Conservation (phyloP, 345 rosid species). For the Camelina hispida region DNA sequence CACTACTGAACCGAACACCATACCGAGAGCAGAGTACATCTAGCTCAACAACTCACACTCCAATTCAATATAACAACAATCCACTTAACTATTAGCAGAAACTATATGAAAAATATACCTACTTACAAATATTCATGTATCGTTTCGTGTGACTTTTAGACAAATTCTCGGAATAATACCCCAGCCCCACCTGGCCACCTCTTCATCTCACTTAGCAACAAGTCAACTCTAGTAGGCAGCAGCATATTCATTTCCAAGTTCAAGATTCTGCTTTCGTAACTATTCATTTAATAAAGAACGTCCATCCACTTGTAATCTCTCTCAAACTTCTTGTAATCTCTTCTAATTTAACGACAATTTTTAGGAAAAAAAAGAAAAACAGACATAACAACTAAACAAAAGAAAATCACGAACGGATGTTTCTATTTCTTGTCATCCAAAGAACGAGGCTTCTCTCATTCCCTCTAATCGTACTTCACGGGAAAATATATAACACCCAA, state of each 20-base stretch:
- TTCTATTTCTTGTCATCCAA: conserved; percentile 24
- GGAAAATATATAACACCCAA: conserved; percentile 6
- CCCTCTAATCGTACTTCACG: conserved; percentile 26
- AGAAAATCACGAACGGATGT: conserved; percentile 30
- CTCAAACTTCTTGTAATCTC: not conserved
- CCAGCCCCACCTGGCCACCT: conserved; percentile 3
- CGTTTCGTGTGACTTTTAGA: not conserved
- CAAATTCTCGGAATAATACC: not conserved
- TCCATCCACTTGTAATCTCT: not conserved
- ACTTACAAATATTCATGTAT: not conserved
- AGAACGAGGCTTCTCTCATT: conserved; percentile 18
- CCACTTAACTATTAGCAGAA: not conserved
- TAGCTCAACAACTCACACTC: not conserved
- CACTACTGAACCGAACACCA: not conserved
- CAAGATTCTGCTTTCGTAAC: not conserved
- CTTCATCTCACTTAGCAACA: conserved; percentile 21
- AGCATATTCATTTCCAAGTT: not conserved
- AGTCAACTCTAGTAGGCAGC: conserved; percentile 31
- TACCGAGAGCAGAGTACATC: not conserved
- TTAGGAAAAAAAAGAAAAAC: not conserved
- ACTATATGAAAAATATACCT: not conserved
- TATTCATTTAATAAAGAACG: conserved; percentile 1
- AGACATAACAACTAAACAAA: conserved; percentile 20
- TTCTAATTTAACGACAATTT: not conserved
- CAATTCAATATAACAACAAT: not conserved